A percentile compares a stretch with the other conserved stretches of the same genome.
Evolutionary conservation across 768 basidiomycete genomes (phyloP).

Genomic region (Termitomyces sp.): DNA sequence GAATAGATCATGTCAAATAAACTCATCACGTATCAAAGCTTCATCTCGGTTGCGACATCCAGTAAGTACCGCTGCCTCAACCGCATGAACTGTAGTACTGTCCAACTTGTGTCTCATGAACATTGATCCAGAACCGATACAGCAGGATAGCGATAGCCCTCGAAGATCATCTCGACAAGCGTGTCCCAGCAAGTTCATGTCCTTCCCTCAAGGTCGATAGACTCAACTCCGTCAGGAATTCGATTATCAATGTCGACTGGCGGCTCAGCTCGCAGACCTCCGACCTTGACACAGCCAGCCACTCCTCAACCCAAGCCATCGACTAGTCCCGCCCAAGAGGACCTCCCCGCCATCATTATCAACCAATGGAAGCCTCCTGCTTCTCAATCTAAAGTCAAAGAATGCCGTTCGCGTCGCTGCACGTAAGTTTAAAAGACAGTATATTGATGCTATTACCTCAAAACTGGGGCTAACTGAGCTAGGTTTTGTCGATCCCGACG

Average conservation of each 20-base stretch:
- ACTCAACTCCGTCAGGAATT: not conserved
- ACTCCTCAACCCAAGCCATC: not conserved
- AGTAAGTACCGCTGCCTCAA: not conserved
- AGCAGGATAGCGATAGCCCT: not conserved
- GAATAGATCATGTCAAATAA: not conserved
- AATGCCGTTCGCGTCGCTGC: not conserved
- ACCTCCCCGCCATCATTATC: not conserved
- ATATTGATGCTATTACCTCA: not conserved
- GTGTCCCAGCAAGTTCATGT: not conserved
- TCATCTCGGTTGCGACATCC: not conserved
- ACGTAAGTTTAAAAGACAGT: conserved; percentile 1
- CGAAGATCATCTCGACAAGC: not conserved
- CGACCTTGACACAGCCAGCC: not conserved
- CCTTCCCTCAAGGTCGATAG: not conserved
- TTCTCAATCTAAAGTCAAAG: not conserved
- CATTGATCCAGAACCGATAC: not conserved
- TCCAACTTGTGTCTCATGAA: not conserved
- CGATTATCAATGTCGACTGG: not conserved
- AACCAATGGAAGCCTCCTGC: not conserved
- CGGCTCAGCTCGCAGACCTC: not conserved
- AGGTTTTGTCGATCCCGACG: not conserved
- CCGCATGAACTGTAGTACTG: not conserved
- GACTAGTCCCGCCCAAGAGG: not conserved
- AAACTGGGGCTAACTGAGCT: not conserved
- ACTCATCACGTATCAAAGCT: not conserved